Conservation (phyloP, 345 rosid species). For the Corymbia maculata region DNA sequence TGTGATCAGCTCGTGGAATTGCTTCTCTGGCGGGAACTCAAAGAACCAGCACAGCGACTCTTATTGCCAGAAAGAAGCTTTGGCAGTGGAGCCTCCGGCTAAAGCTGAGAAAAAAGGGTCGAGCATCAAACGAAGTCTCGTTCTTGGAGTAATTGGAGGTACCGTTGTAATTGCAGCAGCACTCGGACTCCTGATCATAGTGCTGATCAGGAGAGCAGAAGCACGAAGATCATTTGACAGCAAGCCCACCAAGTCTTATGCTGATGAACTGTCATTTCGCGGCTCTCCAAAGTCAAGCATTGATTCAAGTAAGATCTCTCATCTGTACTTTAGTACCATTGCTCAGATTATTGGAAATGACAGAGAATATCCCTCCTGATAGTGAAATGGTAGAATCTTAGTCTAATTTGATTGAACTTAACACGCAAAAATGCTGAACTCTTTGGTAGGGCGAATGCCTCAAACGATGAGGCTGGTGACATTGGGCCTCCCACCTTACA, state of each 20-base stretch:
- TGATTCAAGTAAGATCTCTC: conserved; percentile 53
- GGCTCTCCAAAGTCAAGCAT: conserved; percentile 37
- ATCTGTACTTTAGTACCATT: neutral
- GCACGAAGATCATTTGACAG: conserved; percentile 7
- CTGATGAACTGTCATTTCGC: conserved; percentile 41
- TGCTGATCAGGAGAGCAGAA: conserved; percentile 35
- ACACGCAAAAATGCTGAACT: neutral
- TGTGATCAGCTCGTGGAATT: conserved; percentile 65
- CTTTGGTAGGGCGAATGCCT: conserved; percentile 64
- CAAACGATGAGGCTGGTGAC: conserved; percentile 78
- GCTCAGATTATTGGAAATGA: neutral
- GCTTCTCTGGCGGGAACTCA: conserved; percentile 39
- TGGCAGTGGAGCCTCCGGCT: conserved; percentile 56
- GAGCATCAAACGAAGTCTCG: conserved; percentile 28
- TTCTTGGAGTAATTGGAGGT: conserved; percentile 53
- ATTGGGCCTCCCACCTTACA: conserved; percentile 73
- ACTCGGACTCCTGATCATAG: conserved; percentile 29
- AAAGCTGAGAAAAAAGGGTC: conserved; percentile 15
- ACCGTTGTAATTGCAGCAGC: conserved; percentile 26
- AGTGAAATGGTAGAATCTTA: neutral
- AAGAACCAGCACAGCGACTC: conserved; percentile 59
- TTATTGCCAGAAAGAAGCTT: conserved; percentile 68
- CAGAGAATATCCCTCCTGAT: neutral
- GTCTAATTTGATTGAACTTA: neutral
- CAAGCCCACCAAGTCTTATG: conserved; percentile 23